These are phyloP conservation scores for Imleria badia DNA, from an alignment of 768 basidiomycete genomes.

Conservation along the genomic window DNA sequence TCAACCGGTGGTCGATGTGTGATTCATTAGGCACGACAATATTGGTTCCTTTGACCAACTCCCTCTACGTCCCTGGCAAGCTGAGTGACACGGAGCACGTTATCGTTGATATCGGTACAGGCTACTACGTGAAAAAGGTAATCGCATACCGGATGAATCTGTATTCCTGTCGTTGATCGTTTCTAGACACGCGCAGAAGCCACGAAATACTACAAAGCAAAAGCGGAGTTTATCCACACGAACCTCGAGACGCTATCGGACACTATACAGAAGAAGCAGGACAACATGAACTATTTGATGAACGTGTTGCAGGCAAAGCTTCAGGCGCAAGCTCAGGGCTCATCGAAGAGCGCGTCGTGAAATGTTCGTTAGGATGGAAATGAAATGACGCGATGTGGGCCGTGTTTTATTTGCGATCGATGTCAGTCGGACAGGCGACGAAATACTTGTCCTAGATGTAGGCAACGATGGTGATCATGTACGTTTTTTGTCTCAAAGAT, in stretches of 20 bases:
- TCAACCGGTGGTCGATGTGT: neutral
- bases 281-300: slow-evolving; percentile 76
- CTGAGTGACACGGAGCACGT: slow-evolving; percentile 82
- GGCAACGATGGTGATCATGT: neutral
- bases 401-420: neutral
- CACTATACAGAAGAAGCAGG: slow-evolving; percentile 88
- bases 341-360: slow-evolving; percentile 25
- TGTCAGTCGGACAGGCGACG: neutral
- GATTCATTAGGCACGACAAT: slow-evolving; percentile 70
- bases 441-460: neutral
- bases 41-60: slow-evolving; percentile 90
- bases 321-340: slow-evolving; percentile 24
- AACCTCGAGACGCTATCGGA: slow-evolving; percentile 88
- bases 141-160: slow-evolving; percentile 7
- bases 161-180: neutral
- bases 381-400: neutral
- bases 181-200: slow-evolving; percentile 81
- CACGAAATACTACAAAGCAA: slow-evolving; percentile 72
- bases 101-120: slow-evolving; percentile 93
- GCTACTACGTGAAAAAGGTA: slow-evolving; percentile 96
- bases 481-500: neutral
- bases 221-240: slow-evolving; percentile 76
- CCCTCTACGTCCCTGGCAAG: slow-evolving; percentile 93
- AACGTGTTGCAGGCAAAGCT: slow-evolving; percentile 71
- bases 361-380: neutral